Percentiles rank a stretch among this genome's conserved stretches.
Evolutionary conservation across 2,329 filamentous ascomycete genomes (phyloP).

Genomic region (Aspergillus nomiae): DNA sequence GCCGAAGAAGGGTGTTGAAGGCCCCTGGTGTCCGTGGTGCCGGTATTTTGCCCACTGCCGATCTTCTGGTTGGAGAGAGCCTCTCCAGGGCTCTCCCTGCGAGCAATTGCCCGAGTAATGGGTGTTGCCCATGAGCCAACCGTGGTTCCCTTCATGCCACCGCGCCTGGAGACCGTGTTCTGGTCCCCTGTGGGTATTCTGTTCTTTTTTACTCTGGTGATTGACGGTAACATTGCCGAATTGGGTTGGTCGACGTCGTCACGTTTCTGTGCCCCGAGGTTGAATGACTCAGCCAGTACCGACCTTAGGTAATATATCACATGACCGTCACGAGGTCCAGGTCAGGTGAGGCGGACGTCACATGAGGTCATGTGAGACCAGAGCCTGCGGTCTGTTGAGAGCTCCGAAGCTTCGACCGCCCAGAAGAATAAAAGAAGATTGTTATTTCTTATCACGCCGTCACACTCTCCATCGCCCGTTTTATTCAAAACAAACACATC

Average conservation of each 20-base stretch:
- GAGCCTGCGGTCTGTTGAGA: conserved; percentile 22
- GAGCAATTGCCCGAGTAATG: not conserved
- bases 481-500: conserved; percentile 1
- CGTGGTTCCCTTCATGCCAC: conserved; percentile 17
- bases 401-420: conserved; percentile 20
- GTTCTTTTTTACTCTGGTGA: conserved; percentile 21
- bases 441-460: not conserved
- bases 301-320: not conserved
- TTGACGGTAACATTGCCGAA: conserved; percentile 1
- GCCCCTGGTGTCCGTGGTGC: conserved; percentile 1
- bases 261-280: not conserved
- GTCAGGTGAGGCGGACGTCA: conserved; percentile 8
- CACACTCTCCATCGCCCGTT: not conserved
- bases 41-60: not conserved
- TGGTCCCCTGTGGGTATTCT: not conserved
- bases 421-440: conserved; percentile 2
- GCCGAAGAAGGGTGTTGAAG: not conserved
- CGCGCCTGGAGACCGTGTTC: conserved; percentile 4
- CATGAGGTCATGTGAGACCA: conserved; percentile 17
- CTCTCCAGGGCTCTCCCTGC: not conserved
- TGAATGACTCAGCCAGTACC: not conserved
- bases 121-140: conserved; percentile 3
- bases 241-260: not conserved
- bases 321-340: not conserved
- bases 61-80: not conserved